Evolutionary conservation across 148 eudicot species (phyloP).

Genomic region (Amaranthus palmeri): DNA sequence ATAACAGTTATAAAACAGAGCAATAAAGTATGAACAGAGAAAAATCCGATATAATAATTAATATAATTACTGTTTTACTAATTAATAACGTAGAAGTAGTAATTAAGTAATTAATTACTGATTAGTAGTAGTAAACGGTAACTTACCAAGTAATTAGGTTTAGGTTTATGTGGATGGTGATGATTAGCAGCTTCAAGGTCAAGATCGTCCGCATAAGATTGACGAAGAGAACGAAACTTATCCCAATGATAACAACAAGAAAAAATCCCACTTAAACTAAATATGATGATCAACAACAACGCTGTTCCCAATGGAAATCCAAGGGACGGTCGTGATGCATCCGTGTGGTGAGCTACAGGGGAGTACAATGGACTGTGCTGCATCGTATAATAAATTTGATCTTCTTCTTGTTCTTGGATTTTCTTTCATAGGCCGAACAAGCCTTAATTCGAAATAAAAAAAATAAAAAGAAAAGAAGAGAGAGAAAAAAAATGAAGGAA

Average conservation of each 20-base stretch:
- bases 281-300: conserved; percentile 55
- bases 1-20: no score
- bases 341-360: conserved; percentile 28
- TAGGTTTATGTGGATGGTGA: conserved; percentile 9
- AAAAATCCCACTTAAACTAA: conserved; percentile 77
- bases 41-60: no score
- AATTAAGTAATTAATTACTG: neutral
- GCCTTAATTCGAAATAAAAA: neutral
- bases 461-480: neutral
- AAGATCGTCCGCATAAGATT: conserved; percentile 26
- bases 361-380: conserved; percentile 42
- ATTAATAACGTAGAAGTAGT: neutral
- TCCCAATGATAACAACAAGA: conserved; percentile 98
- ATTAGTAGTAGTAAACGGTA: no score
- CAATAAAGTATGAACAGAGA: no score
- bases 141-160: conserved; percentile 12
- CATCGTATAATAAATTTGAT: conserved; percentile 21
- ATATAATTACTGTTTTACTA: no score
- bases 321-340: conserved; percentile 63
- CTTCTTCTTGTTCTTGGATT: conserved; percentile 27
- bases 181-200: conserved; percentile 24
- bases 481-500: neutral
- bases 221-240: conserved; percentile 60
- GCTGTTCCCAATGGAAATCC: conserved; percentile 91
- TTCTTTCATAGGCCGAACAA: conserved; percentile 21